phyloP scores from a whole-genome alignment of 2,329 filamentous ascomycete genomes.

The Aspergillus novofumigatus region DNA sequence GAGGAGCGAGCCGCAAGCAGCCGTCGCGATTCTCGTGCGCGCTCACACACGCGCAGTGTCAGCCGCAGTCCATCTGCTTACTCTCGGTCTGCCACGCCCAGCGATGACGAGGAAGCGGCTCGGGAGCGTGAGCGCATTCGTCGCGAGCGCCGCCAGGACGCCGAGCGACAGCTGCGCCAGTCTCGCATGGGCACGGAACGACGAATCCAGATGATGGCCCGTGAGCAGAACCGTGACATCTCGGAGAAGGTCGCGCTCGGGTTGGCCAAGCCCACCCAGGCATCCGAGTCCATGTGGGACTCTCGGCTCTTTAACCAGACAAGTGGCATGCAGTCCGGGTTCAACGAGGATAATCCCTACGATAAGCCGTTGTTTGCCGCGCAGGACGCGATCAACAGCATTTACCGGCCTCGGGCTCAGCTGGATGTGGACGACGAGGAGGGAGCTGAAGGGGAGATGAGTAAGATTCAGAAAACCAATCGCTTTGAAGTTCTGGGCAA shows the following conservation, averaged over 20 bases:
- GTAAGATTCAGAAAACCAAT: conserved; percentile 78
- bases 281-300: conserved; percentile 94
- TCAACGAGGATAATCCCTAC: conserved; percentile 97
- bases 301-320: conserved; percentile 91
- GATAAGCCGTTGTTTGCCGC: conserved; percentile 96
- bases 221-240: conserved; percentile 94
- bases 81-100: conserved; percentile 45
- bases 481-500: conserved; percentile 86
- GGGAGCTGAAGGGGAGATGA: conserved; percentile 76
- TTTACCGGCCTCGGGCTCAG: conserved; percentile 75
- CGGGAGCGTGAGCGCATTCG: conserved; percentile 74
- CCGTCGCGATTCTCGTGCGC: conserved; percentile 43
- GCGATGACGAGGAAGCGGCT: conserved; percentile 64
- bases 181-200: conserved; percentile 94
- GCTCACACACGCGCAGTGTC: conserved; percentile 43
- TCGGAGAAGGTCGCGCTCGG: conserved; percentile 95
- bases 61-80: conserved; percentile 42
- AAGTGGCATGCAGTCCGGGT: conserved; percentile 82
- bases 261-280: conserved; percentile 88
- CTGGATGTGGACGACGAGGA: conserved; percentile 74
- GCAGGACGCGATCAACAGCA: conserved; percentile 89
- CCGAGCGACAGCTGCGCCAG: conserved; percentile 85
- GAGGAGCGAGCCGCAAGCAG: conserved; percentile 64
- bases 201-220: conserved; percentile 84
- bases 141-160: conserved; percentile 72